phyloP scores from a whole-genome alignment of 768 basidiomycete genomes.

The Amanita rubescens region DNA sequence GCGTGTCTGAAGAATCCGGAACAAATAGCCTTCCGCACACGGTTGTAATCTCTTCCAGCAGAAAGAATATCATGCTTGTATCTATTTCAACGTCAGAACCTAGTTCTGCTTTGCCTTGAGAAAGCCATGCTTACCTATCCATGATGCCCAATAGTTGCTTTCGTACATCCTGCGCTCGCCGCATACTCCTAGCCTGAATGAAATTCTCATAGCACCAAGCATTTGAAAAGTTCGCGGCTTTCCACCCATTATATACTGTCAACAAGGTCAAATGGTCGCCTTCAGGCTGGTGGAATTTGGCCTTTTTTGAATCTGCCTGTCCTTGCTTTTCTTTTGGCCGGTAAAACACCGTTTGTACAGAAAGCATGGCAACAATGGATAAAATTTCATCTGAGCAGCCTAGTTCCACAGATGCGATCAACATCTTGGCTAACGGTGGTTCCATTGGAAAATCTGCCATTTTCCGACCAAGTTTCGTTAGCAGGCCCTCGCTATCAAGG shows the following conservation, averaged over 20 bases:
- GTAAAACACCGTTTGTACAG: constrained; percentile 94
- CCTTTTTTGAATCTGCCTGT: constrained; percentile 98
- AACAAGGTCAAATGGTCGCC: constrained; percentile 90
- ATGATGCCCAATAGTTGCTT: constrained; percentile 98
- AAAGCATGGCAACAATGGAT: constrained; percentile 96
- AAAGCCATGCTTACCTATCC: constrained; percentile 70
- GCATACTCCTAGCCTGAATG: constrained; percentile 96
- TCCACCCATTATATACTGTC: constrained; percentile 99
- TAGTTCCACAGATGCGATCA: constrained; percentile 94
- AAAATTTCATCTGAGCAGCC: constrained; percentile 98
- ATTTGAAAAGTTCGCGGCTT: constrained; percentile 90
- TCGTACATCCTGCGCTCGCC: constrained; percentile 93
- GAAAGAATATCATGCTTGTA: constrained; percentile 97
- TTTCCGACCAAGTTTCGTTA: constrained; percentile 92
- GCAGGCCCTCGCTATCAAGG: constrained; percentile 90
- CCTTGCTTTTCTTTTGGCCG: constrained; percentile 99
- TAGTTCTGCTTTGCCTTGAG: neutral
- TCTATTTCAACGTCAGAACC: constrained; percentile 27
- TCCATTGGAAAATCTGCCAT: constrained; percentile 99
- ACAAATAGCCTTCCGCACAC: constrained; percentile 90
- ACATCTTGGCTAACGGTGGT: constrained; percentile 92
- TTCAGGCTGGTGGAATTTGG: constrained; percentile 98
- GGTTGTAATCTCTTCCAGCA: constrained; percentile 88
- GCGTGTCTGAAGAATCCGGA: constrained; percentile 98
- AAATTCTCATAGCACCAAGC: constrained; percentile 99